Evolutionary conservation across 1,284 basidiomycete genomes (phyloP).

Genomic region (Exsudoporus floridanus): DNA sequence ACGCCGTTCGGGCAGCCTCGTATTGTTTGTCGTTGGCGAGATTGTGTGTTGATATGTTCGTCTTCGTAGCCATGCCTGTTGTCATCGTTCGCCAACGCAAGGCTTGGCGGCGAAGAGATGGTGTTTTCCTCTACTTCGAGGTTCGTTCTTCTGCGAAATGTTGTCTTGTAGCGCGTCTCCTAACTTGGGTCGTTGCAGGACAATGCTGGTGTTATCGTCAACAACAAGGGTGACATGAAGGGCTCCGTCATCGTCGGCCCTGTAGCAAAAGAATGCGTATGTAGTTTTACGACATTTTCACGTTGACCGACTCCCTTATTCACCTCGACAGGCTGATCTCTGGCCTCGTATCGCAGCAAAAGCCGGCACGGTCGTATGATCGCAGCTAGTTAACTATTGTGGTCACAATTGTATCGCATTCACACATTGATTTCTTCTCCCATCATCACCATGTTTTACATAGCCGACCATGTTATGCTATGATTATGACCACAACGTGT

Average conservation of each 20-base stretch:
- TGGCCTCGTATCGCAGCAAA: conserved; percentile 99
- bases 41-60: conserved; percentile 7
- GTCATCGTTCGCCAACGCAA: conserved; percentile 98
- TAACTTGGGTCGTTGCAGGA: conserved; percentile 49
- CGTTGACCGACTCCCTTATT: background rate
- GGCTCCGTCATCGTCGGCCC: conserved; percentile 98
- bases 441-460: conserved; percentile 17
- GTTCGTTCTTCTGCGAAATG: conserved; percentile 36
- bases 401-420: conserved; percentile 18
- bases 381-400: conserved; percentile 12
- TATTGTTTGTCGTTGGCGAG: background rate
- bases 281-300: conserved; percentile 33
- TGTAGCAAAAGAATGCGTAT: conserved; percentile 92
- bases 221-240: conserved; percentile 99
- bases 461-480: conserved; percentile 21
- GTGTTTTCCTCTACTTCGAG: conserved; percentile 99
- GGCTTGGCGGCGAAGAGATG: conserved; percentile 96
- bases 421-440: background rate
- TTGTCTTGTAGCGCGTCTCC: background rate
- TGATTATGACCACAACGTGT: conserved; percentile 18
- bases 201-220: conserved; percentile 96
- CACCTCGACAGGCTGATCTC: conserved; percentile 75
- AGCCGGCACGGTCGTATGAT: conserved; percentile 94
- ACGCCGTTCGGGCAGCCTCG: background rate
- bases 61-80: conserved; percentile 84